These are phyloP conservation scores for Dalbergia cultrata DNA, from an alignment of 306 rosid genomes.

Conservation along the genomic window DNA sequence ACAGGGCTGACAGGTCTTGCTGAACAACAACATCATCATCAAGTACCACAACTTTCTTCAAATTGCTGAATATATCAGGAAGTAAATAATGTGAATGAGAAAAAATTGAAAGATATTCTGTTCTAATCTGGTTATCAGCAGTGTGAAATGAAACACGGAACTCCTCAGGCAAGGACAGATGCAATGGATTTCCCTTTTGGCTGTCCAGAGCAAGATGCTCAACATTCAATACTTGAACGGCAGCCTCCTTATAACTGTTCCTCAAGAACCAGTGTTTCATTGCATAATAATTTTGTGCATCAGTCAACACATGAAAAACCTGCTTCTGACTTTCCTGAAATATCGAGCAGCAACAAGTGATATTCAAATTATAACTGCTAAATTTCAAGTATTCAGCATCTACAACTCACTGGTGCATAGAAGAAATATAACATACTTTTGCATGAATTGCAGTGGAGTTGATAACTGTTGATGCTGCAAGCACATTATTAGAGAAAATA, in stretches of 20 bases:
- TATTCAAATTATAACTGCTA: slow-evolving; percentile 27
- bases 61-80: slow-evolving; percentile 79
- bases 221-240: slow-evolving; percentile 79
- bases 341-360: slow-evolving; percentile 50
- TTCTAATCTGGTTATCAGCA: slow-evolving; percentile 63
- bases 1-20: slow-evolving; percentile 82
- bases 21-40: slow-evolving; percentile 95
- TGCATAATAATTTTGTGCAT: slow-evolving; percentile 87
- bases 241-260: slow-evolving; percentile 71
- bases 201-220: slow-evolving; percentile 67
- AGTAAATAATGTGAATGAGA: slow-evolving; percentile 89
- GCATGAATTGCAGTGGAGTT: slow-evolving; percentile 85
- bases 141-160: slow-evolving; percentile 73
- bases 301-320: slow-evolving; percentile 96
- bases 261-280: slow-evolving; percentile 92
- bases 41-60: slow-evolving; percentile 84
- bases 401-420: slow-evolving; percentile 14
- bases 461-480: slow-evolving; percentile 89
- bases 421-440: slow-evolving; percentile 65
- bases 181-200: slow-evolving; percentile 47
- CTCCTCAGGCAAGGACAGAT: slow-evolving; percentile 76
- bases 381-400: slow-evolving; percentile 30
- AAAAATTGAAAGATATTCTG: slow-evolving; percentile 89
- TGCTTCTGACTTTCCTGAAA: slow-evolving; percentile 80
- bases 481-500: slow-evolving; percentile 87